Conservation (phyloP, 345 rosid species). For the Eutrema japonicum region DNA sequence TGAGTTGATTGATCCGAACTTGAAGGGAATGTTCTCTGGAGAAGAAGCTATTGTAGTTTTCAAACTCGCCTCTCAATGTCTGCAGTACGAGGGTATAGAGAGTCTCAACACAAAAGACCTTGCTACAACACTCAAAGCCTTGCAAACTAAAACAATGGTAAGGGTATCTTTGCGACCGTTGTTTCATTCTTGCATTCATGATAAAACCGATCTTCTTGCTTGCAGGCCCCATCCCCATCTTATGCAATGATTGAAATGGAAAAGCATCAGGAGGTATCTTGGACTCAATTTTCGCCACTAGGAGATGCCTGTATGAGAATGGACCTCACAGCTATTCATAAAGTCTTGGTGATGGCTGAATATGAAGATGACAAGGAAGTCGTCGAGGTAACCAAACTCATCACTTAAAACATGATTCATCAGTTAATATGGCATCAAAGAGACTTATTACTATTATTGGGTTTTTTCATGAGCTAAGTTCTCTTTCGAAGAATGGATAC, state of each 20-base stretch:
- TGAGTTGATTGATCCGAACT: conserved; percentile 79
- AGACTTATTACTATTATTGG: conserved; percentile 14
- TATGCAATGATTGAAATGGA: conserved; percentile 64
- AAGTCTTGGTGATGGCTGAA: conserved; percentile 66
- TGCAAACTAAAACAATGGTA: conserved; percentile 69
- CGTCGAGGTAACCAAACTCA: conserved; percentile 57
- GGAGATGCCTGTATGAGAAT: conserved; percentile 86
- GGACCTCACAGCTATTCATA: conserved; percentile 89
- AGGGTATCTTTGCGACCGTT: not conserved
- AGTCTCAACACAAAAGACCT: conserved; percentile 60
- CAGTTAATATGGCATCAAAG: conserved; percentile 13
- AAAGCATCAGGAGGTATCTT: conserved; percentile 57
- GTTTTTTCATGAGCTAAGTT: conserved; percentile 48
- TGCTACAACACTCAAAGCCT: conserved; percentile 58
- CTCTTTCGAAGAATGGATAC: conserved; percentile 94
- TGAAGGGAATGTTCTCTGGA: conserved; percentile 78
- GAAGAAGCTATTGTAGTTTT: conserved; percentile 84
- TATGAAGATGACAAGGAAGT: conserved; percentile 86
- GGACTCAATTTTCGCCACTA: conserved; percentile 66
- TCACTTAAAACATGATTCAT: not conserved
- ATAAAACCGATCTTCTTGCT: conserved; percentile 26
- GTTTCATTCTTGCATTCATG: conserved; percentile 9
- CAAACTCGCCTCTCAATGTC: conserved; percentile 79
- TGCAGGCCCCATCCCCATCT: conserved; percentile 69
- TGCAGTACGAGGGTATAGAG: conserved; percentile 78